Conservation (phyloP, 1,139 yeast species). For the Geotrichum bryndzae region DNA sequence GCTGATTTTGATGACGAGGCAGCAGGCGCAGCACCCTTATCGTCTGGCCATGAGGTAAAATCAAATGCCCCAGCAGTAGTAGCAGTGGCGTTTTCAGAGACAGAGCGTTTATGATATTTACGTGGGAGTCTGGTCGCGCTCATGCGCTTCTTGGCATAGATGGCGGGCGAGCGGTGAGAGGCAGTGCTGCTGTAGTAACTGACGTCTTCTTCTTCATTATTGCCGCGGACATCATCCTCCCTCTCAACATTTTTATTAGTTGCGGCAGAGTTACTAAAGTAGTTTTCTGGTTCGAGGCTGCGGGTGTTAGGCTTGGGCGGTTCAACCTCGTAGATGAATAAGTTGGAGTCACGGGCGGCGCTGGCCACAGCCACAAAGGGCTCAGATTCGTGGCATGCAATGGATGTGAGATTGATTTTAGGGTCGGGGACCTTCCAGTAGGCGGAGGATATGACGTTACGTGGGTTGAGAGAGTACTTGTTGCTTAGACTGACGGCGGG, state of each 20-base stretch:
- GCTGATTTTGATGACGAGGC: neutral
- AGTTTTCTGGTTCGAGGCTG: neutral
- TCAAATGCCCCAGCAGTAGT: conserved; percentile 2
- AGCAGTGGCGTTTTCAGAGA: conserved; percentile 7
- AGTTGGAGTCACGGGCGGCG: conserved; percentile 49
- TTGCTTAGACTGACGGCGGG: conserved; percentile 2
- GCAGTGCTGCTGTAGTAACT: neutral
- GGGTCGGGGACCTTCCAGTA: conserved; percentile 71
- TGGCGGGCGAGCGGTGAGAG: neutral
- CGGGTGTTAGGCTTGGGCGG: conserved; percentile 27
- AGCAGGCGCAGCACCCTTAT: neutral
- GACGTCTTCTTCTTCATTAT: conserved; percentile 1
- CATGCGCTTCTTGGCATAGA: neutral
- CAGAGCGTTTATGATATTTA: conserved; percentile 22
- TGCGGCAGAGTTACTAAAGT: no score
- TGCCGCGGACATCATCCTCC: neutral
- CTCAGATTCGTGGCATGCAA: conserved; percentile 43
- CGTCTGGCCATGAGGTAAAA: conserved; percentile 4
- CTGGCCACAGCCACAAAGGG: conserved; percentile 60
- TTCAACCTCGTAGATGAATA: conserved; percentile 59
- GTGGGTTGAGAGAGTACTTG: conserved; percentile 14
- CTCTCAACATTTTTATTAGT: neutral
- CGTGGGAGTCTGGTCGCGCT: neutral
- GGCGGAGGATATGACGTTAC: conserved; percentile 15
- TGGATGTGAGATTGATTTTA: conserved; percentile 50